Percentiles rank a stretch among this genome's conserved stretches.
Conservation (phyloP, 2,329 filamentous ascomycete species). For the Periconia sp. region DNA sequence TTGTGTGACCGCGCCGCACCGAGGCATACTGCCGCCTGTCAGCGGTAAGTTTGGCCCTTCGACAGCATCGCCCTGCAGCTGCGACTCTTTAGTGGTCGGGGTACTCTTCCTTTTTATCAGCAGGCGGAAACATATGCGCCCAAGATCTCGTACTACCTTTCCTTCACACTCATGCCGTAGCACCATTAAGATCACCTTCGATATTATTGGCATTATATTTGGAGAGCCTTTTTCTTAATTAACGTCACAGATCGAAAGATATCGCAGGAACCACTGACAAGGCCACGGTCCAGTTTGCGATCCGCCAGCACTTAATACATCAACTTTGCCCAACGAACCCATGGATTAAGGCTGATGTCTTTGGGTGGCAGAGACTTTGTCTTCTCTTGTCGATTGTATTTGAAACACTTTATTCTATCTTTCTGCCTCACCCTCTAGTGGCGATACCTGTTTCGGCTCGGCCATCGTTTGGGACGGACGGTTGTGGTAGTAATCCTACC, state of each 20-base stretch:
- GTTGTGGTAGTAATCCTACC: constrained; percentile 20
- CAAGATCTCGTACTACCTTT: constrained; percentile 37
- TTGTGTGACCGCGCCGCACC: constrained; percentile 36
- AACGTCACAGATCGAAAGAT: constrained; percentile 20
- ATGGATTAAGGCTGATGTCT: constrained; percentile 25
- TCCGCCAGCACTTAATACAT: constrained; percentile 32
- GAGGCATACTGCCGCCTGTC: constrained; percentile 35
- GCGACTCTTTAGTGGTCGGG: constrained; percentile 20
- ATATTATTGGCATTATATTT: constrained; percentile 40
- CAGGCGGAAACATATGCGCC: constrained; percentile 28
- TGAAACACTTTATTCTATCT: constrained; percentile 25
- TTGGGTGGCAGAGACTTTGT: constrained; percentile 18
- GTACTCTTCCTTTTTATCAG: constrained; percentile 29
- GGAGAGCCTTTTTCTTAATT: constrained; percentile 26
- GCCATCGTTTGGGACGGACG: constrained; percentile 13
- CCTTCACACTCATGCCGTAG: constrained; percentile 34
- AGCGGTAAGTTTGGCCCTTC: constrained; percentile 24
- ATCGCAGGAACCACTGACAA: constrained; percentile 23
- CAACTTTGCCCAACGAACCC: constrained; percentile 25
- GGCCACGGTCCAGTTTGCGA: constrained; percentile 32
- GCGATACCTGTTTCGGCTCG: constrained; percentile 22
- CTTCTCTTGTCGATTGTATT: constrained; percentile 22
- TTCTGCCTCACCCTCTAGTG: constrained; percentile 14
- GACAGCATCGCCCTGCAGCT: constrained; percentile 27
- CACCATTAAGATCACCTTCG: constrained; percentile 34